Evolutionary conservation across 2,329 filamentous ascomycete genomes (phyloP), one percentile per base, ranked within the genome.

Genomic region (Xylaria multiplex): DNA sequence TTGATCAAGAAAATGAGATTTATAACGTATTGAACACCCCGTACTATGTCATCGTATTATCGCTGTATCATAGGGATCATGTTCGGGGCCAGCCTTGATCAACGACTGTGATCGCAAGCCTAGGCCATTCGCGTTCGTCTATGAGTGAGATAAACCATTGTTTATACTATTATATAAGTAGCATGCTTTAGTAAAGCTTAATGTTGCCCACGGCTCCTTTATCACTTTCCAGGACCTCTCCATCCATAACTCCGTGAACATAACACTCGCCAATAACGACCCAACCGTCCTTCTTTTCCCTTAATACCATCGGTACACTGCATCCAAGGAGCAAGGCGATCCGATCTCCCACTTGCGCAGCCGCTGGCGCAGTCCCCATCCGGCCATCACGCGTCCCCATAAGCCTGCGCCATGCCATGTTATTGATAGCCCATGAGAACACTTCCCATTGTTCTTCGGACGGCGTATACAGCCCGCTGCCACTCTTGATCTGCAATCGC

Each of bases 371-470:
- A n/a, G 16, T 14, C 16, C 54, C 54, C n/a, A 57, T 6, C 24
- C 37, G 13, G 4, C 54, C 54, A 2, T 5, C 16, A 13, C 8
- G 3, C 7, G 54, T 46, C 13, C 11, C 54, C 11, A 57, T 22
- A 7, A 57, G 54, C 40, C 54, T 13, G 2, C 54, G 11, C 54
- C 42, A 57, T 16, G 54, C 54, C 42, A 46, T 14, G 1, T 3
- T 40, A 8, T 57, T 57, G 3, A n/a, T 9, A 9, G 54, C 54
- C 54, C 54, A 57, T 3, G 54, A 57, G 14, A 57, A 14, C 16
- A n/a, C 54, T 13, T 57, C 54, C 4, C 54, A 27, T 24, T 56
- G 49, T 30, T 53, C 27, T 11, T 53, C 32, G 5, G 49, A 35
- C 30, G 32, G 27, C 16, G 16, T 53, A 16, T 37, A 35, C 14